Evolutionary conservation across 345 rosid genomes (phyloP), one percentile per base, ranked within the genome.

Genomic region (Corchorus capsularis): DNA sequence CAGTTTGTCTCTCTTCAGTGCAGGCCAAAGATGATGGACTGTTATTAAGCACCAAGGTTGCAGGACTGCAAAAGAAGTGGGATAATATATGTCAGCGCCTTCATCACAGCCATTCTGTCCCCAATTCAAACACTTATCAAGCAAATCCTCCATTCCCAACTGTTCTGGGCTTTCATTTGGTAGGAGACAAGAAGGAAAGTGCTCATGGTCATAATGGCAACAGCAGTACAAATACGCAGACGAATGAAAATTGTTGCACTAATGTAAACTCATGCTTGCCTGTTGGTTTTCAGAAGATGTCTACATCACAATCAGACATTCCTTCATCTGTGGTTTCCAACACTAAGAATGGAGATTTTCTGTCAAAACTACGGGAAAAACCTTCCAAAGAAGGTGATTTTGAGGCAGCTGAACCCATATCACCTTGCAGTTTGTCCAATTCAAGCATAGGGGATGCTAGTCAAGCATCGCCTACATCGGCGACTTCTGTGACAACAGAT

Each of bases 21-120:
- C 98, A 93, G 98, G 79, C 80, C 82, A 89, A 80, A 81, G 89
- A 88, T 80, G 89, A 85, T 75, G 82, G 83, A 77, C 32, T 74
- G 77, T 71, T 73, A 59, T 78, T 39, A 82, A 83, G 83, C 66
- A 56, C 79, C 32, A 83, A 77, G 64, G 57, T 81, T 63, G 65
- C 83, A 32, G 86, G 75, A 14, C 47, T 85, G 70, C 84, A 79
- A 41, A 84, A 83, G 62, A 88, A 86, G 80, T 87, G 85, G 88
- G 87, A 85, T 45, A 74, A 64, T 67, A 74, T 79, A 61, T 86
- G 86, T 75, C 85, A 67, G 77, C 86, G 63, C 37, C 79, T 76
- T 81, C 86, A 84, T 80, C 89, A 53, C 27, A 55, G 57, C 54
- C 77, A 43, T 72, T 74, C 71, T 41, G 67, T 66, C 17, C 77